These are phyloP conservation scores for Podaxis rugospora DNA, from an alignment of 768 basidiomycete genomes.

Conservation along the genomic window DNA sequence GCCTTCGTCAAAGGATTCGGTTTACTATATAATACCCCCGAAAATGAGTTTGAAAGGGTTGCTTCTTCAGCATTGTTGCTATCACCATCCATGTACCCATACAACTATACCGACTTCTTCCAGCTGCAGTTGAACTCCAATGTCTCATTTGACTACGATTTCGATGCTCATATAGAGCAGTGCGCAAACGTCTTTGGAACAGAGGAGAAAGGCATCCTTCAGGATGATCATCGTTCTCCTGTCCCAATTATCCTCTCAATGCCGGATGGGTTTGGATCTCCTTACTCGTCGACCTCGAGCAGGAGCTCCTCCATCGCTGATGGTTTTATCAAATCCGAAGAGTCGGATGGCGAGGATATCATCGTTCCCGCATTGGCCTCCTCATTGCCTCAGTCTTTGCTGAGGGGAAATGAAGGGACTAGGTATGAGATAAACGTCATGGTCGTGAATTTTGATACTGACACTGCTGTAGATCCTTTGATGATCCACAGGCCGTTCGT, in stretches of 20 bases:
- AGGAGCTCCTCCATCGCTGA: slow-evolving; percentile 1
- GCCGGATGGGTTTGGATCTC: slow-evolving; percentile 8
- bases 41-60: slow-evolving; percentile 2
- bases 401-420: not conserved
- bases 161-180: slow-evolving; percentile 9
- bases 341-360: not conserved
- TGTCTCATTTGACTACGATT: slow-evolving; percentile 7
- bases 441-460: not conserved
- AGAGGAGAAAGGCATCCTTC: slow-evolving; percentile 3
- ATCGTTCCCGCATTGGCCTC: not conserved
- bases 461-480: slow-evolving; percentile 2
- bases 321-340: slow-evolving; percentile 1
- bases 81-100: slow-evolving; percentile 1
- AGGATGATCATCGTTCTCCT: slow-evolving; percentile 3
- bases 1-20: slow-evolving; percentile 7
- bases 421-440: slow-evolving; percentile 3
- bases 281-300: slow-evolving; percentile 3
- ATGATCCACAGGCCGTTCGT: not conserved
- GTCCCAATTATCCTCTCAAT: not conserved
- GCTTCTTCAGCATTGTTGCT: not conserved
- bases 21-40: slow-evolving; percentile 9
- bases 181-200: slow-evolving; percentile 6
- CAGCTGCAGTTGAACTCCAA: slow-evolving; percentile 6
- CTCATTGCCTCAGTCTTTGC: not conserved
- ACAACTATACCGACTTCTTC: slow-evolving; percentile 6